These are phyloP conservation scores for Ophiocordyceps sinensis DNA, from an alignment of 2,329 filamentous ascomycete species.

Conservation along the genomic window DNA sequence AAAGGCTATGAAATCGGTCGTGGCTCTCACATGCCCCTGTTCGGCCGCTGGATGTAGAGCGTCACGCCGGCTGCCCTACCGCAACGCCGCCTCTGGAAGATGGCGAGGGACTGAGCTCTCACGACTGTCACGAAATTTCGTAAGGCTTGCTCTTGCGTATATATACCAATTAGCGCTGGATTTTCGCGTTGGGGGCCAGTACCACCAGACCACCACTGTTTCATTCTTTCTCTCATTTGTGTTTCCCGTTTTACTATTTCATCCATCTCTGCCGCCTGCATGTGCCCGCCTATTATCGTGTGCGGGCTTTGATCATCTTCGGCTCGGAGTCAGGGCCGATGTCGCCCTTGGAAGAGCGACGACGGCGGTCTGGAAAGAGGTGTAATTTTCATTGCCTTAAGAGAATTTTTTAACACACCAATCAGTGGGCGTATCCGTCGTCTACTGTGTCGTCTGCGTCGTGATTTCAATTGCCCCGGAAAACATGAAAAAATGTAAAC, in stretches of 20 bases:
- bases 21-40: no score
- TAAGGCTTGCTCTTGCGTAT: background rate
- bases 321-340: no score
- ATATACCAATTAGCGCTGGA: slow-evolving; percentile 1
- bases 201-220: background rate
- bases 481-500: no score
- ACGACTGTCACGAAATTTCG: slow-evolving; percentile 3
- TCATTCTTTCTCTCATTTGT: background rate
- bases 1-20: slow-evolving; percentile 42
- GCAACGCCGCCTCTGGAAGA: slow-evolving; percentile 1
- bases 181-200: background rate
- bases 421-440: no score
- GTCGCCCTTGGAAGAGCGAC: no score
- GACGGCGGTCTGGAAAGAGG: no score
- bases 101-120: background rate
- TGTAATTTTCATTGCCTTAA: no score
- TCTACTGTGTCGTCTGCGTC: no score
- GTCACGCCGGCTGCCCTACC: slow-evolving; percentile 2
- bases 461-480: no score
- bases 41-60: background rate
- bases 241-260: background rate
- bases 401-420: no score
- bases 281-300: slow-evolving; percentile 2
- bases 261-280: background rate
- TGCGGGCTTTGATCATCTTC: no score